Conservation (phyloP, 2,329 filamentous ascomycete genomes). For the Penicillium hordei region DNA sequence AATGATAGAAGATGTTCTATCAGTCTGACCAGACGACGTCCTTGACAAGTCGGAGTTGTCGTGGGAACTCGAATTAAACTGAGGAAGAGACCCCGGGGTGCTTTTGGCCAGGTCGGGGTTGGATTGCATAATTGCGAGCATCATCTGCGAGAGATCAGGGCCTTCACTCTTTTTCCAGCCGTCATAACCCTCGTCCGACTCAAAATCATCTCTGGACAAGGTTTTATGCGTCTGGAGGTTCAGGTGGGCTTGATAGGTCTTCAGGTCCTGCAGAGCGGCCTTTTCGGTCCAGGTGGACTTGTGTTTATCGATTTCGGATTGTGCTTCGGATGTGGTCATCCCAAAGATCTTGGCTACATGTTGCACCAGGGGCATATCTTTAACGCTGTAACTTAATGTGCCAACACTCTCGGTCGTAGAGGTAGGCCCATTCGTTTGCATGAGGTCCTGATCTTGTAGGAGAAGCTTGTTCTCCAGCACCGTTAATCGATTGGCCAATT, state of each 20-base stretch:
- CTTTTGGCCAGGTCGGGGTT: slow-evolving; percentile 82
- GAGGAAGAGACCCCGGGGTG: slow-evolving; percentile 61
- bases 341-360: slow-evolving; percentile 84
- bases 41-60: slow-evolving; percentile 49
- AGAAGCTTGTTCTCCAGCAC: slow-evolving; percentile 91
- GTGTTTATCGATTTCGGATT: slow-evolving; percentile 82
- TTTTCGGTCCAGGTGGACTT: slow-evolving; percentile 85
- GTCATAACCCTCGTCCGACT: slow-evolving; percentile 82
- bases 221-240: slow-evolving; percentile 76
- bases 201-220: slow-evolving; percentile 81
- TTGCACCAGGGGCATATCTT: slow-evolving; percentile 93
- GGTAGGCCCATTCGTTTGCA: slow-evolving; percentile 57
- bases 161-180: slow-evolving; percentile 89
- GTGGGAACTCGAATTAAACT: slow-evolving; percentile 50
- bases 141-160: slow-evolving; percentile 86
- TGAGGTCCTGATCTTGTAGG: slow-evolving; percentile 88
- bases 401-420: slow-evolving; percentile 77
- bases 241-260: slow-evolving; percentile 86
- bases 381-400: slow-evolving; percentile 86
- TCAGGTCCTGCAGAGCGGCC: slow-evolving; percentile 84
- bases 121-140: slow-evolving; percentile 82
- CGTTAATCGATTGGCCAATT: slow-evolving; percentile 74
- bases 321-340: slow-evolving; percentile 73
- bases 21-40: slow-evolving; percentile 46
- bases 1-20: slow-evolving; percentile 54